Percentiles rank a stretch among this genome's conserved stretches.
These are phyloP conservation scores for Pestalotiopsis sp. DNA, from an alignment of 2,329 filamentous ascomycete genomes.

Conservation along the genomic window DNA sequence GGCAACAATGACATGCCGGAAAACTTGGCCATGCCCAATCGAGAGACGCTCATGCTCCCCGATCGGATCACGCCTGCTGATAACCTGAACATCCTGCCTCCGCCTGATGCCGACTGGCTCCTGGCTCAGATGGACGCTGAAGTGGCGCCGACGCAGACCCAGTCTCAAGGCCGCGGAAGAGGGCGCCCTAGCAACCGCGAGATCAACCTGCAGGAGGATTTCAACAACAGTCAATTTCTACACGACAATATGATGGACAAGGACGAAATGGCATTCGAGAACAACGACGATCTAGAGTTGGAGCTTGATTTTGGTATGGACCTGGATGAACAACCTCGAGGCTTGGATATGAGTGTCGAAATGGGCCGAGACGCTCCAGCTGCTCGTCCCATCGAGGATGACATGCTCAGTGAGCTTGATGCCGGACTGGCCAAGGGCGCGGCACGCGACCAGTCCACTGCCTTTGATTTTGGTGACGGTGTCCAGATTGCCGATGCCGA, in stretches of 20 bases:
- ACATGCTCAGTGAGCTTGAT: constrained; percentile 68
- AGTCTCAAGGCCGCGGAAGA: constrained; percentile 55
- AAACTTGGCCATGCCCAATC: constrained; percentile 77
- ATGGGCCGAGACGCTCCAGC: constrained; percentile 83
- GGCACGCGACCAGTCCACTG: constrained; percentile 57
- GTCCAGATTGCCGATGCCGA: constrained; percentile 66
- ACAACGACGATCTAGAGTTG: constrained; percentile 69
- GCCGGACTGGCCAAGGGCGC: constrained; percentile 58
- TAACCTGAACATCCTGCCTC: constrained; percentile 73
- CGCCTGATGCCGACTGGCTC: constrained; percentile 85
- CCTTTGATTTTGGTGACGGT: constrained; percentile 54
- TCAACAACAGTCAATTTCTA: constrained; percentile 78
- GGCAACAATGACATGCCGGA: constrained; percentile 95
- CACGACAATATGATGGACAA: constrained; percentile 64
- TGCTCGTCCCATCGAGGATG: constrained; percentile 67
- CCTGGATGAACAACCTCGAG: constrained; percentile 63
- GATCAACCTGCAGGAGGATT: constrained; percentile 70
- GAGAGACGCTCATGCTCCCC: constrained; percentile 84
- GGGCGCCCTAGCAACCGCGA: constrained; percentile 55
- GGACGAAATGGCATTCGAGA: constrained; percentile 56
- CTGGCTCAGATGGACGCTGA: constrained; percentile 70
- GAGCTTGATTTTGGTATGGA: constrained; percentile 76
- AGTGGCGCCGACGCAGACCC: constrained; percentile 55
- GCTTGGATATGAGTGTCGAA: constrained; percentile 71
- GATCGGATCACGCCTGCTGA: constrained; percentile 94